Percentiles rank a stretch among this genome's conserved stretches.
phyloP scores from a whole-genome alignment of 257 asterid genomes.

The Solanum sejunctum region DNA sequence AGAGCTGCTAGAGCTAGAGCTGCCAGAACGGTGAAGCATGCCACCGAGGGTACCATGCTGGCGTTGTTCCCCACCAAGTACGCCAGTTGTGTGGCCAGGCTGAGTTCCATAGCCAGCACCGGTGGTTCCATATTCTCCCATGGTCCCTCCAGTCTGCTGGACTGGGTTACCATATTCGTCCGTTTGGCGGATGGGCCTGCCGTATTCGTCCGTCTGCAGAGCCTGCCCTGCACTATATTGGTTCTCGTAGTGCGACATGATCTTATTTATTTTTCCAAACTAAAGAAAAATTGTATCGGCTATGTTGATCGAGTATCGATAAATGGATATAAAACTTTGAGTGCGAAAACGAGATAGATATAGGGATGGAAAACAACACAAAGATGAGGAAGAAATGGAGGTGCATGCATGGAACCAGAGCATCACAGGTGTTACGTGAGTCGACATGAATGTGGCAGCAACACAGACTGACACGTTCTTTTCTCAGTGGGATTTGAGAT shows the following conservation, averaged over 20 bases:
- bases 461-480: not conserved
- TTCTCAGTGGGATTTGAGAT: not conserved
- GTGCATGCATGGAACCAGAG: not conserved
- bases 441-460: not conserved
- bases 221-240: slow-evolving; percentile 2
- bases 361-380: not conserved
- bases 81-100: slow-evolving; percentile 1
- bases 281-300: not conserved
- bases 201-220: slow-evolving; percentile 50
- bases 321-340: not conserved
- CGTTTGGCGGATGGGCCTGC: slow-evolving; percentile 33
- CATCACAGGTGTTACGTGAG: not conserved
- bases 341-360: not conserved
- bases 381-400: not conserved
- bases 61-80: slow-evolving; percentile 1
- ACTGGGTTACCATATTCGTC: slow-evolving; percentile 23
- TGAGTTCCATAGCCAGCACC: not conserved
- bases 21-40: slow-evolving; percentile 38
- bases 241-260: slow-evolving; percentile 1
- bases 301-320: too few species aligned
- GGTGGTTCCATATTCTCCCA: slow-evolving; percentile 20
- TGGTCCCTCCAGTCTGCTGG: slow-evolving; percentile 10
- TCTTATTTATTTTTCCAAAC: not conserved
- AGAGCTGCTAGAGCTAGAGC: slow-evolving; percentile 36
- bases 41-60: slow-evolving; percentile 16